Percentiles rank a stretch among this genome's conserved stretches.
Conservation (phyloP, 345 rosid species). For the Excoecaria cochinchinensis region DNA sequence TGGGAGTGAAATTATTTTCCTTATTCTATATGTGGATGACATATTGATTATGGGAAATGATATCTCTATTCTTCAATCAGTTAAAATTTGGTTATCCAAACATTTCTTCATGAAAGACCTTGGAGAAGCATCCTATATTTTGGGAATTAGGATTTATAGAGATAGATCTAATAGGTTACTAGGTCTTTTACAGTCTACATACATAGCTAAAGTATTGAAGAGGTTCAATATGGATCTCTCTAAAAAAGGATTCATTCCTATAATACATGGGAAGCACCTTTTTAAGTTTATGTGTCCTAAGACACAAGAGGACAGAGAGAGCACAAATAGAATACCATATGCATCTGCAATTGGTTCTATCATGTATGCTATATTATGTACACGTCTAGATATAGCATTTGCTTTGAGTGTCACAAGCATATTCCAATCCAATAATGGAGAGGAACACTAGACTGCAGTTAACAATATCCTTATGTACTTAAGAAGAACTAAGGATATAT, state of each 20-base stretch:
- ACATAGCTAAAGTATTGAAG: background rate
- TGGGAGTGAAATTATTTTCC: background rate
- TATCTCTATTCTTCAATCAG: background rate
- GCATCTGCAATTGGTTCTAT: too few relatives aligned
- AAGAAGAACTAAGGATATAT: too few relatives aligned
- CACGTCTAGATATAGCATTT: too few relatives aligned
- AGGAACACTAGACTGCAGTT: too few relatives aligned
- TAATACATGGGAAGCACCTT: background rate
- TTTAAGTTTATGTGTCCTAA: background rate
- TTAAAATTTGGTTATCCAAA: background rate
- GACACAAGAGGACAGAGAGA: background rate
- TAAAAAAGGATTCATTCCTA: background rate
- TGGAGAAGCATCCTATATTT: background rate
- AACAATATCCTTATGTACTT: too few relatives aligned
- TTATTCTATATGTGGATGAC: constrained; percentile 1
- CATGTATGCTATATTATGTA: too few relatives aligned
- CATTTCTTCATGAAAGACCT: background rate
- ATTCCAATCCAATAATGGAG: too few relatives aligned
- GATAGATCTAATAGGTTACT: constrained; percentile 3
- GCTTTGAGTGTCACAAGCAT: too few relatives aligned
- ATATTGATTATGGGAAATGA: background rate
- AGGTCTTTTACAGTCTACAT: background rate
- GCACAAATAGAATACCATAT: too few relatives aligned
- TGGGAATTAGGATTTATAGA: constrained; percentile 4
- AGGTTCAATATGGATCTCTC: background rate